Base-by-base conservation (phyloP, 441 rosid species). In the Breynia disticha region DNA sequence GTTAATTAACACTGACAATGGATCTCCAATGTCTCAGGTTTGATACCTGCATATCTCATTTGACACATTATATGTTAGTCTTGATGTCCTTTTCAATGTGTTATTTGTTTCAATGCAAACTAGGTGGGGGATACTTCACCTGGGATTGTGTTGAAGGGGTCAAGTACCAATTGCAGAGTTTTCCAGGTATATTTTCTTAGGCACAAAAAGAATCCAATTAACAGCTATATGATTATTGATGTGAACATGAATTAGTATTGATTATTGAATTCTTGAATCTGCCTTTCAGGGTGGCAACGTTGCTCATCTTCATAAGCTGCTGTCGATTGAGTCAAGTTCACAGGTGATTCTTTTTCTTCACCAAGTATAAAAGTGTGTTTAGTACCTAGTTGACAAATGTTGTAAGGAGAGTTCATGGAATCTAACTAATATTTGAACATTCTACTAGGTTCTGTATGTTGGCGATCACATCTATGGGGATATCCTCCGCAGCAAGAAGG, bases 391-490 rank as follows among this genome's bases (percentile, higher is more conserved):
- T 41, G 13, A 41, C 13, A 11, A 9, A 15, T 41, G 44, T 41
- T 11, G 44, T n/a, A n/a, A n/a, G n/a, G n/a, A 15, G 13, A 41
- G 0, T 41, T 15, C 13, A 11, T 41, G 15, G 3, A 11, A 9
- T 4, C 44, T 41, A 41, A 9, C n/a, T 11, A 41, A 41, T 41
- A 28, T 28, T 28, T 28, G 6, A 22, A 16, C 46, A 3, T 59
- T 60, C 21, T 55, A 50, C 50, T 64, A 93, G 99, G 97, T 86
- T 68, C 93, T 93, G 61, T 89, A 93, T 67, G 97, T 89, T 58
- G 99, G 99, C 17, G 99, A 93, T 72, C 99, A 93, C 73, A 89
- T 93, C 66, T 93, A 93, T 50, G 97, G 97, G 67, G 99, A 93
- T 71, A 93, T 93, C 57, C 68, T 89, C 67, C 96, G 93, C 71